Conservation (phyloP, 306 rosid genomes). For the Datisca glomerata region DNA sequence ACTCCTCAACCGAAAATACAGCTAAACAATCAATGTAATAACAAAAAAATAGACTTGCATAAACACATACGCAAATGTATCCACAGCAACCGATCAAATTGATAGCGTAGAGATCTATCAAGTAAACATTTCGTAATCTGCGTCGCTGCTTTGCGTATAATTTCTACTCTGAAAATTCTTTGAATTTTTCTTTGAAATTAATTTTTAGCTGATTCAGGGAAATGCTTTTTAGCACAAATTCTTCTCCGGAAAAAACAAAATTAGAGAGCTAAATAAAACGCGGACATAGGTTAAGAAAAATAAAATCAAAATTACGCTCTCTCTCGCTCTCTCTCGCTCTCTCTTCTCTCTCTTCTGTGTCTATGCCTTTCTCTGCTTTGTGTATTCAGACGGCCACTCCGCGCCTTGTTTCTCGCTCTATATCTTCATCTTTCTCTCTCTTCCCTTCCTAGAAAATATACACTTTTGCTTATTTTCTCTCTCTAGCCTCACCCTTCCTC, state of each 20-base stretch:
- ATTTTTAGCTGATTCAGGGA: too few relatives aligned
- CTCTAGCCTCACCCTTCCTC: constrained; percentile 5
- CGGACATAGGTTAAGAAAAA: constrained; percentile 21
- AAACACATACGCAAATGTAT: constrained; percentile 31
- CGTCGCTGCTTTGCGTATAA: constrained; percentile 11
- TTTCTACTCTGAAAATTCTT: background rate
- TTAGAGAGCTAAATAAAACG: constrained; percentile 24
- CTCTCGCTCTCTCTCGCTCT: constrained; percentile 7
- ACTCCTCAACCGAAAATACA: constrained; percentile 6
- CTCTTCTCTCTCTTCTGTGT: background rate
- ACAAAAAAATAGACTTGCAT: background rate
- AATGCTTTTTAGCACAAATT: too few relatives aligned
- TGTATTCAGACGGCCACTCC: constrained; percentile 42
- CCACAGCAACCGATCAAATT: constrained; percentile 26
- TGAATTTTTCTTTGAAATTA: too few relatives aligned
- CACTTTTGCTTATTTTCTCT: constrained; percentile 1
- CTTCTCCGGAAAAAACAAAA: constrained; percentile 12
- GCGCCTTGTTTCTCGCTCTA: constrained; percentile 40
- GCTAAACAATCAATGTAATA: background rate
- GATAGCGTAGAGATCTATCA: constrained; percentile 38
- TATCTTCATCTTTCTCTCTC: constrained; percentile 9
- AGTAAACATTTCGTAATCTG: constrained; percentile 17
- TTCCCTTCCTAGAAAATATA: constrained; percentile 1
- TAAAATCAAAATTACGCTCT: constrained; percentile 4
- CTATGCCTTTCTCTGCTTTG: background rate